Evolutionary conservation across 805 yeast genomes (phyloP).

Genomic region (Candida montana): DNA sequence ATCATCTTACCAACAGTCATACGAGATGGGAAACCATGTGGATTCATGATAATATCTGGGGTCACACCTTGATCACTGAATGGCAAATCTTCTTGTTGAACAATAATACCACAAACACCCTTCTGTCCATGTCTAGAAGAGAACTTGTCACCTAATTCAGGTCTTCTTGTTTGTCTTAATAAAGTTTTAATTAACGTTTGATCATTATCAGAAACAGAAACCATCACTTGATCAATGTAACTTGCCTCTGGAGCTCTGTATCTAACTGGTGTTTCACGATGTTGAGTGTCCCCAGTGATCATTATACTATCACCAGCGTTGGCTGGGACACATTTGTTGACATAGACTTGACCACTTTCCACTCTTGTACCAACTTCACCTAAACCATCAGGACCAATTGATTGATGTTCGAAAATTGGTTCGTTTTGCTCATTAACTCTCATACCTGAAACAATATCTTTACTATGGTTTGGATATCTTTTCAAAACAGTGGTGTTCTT

Average conservation of each 20-base stretch:
- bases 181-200: constrained; percentile 91
- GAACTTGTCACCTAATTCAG: constrained; percentile 95
- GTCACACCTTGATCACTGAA: constrained; percentile 87
- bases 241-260: constrained; percentile 96
- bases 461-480: constrained; percentile 89
- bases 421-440: constrained; percentile 75
- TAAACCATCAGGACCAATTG: constrained; percentile 90
- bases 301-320: constrained; percentile 61
- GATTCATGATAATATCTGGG: constrained; percentile 97
- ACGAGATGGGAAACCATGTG: constrained; percentile 99
- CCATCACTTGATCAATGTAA: constrained; percentile 95
- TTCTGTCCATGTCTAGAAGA: constrained; percentile 98
- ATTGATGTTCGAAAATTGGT: constrained; percentile 80
- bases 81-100: constrained; percentile 94
- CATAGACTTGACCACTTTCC: constrained; percentile 89
- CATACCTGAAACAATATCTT: constrained; percentile 89
- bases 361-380: constrained; percentile 93
- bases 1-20: constrained; percentile 99
- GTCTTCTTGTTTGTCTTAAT: constrained; percentile 91
- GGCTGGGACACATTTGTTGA: constrained; percentile 89
- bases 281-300: constrained; percentile 40
- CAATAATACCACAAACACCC: constrained; percentile 98
- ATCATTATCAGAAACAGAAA: constrained; percentile 92
- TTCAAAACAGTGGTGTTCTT: constrained; percentile 87
- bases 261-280: constrained; percentile 84